Percentiles rank a stretch among this genome's conserved stretches.
Conservation (phyloP, 164 flowering plant genomes). For the Amborella trichopoda region DNA sequence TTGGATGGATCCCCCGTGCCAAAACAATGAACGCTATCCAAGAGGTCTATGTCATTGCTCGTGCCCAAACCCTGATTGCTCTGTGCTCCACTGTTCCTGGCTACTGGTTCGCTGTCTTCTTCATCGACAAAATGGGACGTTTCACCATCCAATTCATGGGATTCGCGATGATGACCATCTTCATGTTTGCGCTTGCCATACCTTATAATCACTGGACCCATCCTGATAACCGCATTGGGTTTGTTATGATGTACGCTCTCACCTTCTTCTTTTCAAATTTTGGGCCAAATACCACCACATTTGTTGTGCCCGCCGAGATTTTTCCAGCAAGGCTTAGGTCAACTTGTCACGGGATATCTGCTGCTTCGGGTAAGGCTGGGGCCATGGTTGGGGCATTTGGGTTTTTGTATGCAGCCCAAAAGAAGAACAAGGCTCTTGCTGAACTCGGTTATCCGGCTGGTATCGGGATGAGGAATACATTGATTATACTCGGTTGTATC, state of each 20-base stretch:
- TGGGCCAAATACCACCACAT: conserved; percentile 31
- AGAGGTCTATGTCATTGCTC: conserved; percentile 48
- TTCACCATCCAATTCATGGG: conserved; percentile 62
- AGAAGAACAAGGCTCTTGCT: conserved; percentile 8
- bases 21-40: conserved; percentile 47
- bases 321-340: conserved; percentile 32
- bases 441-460: conserved; percentile 32
- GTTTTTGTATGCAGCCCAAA: conserved; percentile 21
- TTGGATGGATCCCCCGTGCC: conserved; percentile 53
- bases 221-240: conserved; percentile 28
- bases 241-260: conserved; percentile 16
- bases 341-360: conserved; percentile 37
- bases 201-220: conserved; percentile 58
- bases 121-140: conserved; percentile 58
- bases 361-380: conserved; percentile 33
- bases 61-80: conserved; percentile 61
- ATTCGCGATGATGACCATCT: conserved; percentile 67
- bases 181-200: conserved; percentile 64
- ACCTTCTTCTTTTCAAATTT: conserved; percentile 36
- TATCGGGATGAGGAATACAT: conserved; percentile 28
- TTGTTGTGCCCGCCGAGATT: conserved; percentile 33
- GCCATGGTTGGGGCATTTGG: conserved; percentile 35
- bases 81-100: conserved; percentile 77
- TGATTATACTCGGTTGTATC: conserved; percentile 19
- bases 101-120: conserved; percentile 72